phyloP scores from a whole-genome alignment of 2,329 filamentous ascomycete genomes.

The Paecilomyces sp. region DNA sequence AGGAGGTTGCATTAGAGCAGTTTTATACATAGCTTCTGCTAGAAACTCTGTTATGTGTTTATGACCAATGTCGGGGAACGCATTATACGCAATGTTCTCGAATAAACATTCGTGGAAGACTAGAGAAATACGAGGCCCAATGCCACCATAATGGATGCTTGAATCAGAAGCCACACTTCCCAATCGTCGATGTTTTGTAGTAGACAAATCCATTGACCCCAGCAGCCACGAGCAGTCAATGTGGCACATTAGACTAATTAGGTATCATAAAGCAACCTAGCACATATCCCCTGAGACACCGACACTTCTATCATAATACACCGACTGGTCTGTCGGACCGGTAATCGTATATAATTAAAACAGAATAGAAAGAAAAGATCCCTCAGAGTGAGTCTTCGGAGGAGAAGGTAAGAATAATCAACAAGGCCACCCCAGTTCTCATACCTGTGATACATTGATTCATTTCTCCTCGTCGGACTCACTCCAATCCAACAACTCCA shows the following conservation, averaged over 20 bases:
- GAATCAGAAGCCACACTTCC: neutral
- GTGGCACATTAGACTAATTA: neutral
- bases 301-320: neutral
- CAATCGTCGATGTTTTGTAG: neutral
- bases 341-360: neutral
- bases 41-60: neutral
- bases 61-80: neutral
- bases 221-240: neutral
- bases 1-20: constrained; percentile 41
- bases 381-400: neutral
- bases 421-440: neutral
- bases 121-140: neutral
- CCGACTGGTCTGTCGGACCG: neutral
- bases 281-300: neutral
- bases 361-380: neutral
- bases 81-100: neutral
- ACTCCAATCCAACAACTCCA: constrained; percentile 55
- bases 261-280: neutral
- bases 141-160: neutral
- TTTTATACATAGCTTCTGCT: neutral
- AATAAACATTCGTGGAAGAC: neutral
- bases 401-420: neutral
- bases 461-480: constrained; percentile 7
- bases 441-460: neutral
- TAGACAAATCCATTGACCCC: neutral